These are phyloP conservation scores for Rhodotorula sp. DNA, from an alignment of 1,284 basidiomycete genomes.

Conservation along the genomic window DNA sequence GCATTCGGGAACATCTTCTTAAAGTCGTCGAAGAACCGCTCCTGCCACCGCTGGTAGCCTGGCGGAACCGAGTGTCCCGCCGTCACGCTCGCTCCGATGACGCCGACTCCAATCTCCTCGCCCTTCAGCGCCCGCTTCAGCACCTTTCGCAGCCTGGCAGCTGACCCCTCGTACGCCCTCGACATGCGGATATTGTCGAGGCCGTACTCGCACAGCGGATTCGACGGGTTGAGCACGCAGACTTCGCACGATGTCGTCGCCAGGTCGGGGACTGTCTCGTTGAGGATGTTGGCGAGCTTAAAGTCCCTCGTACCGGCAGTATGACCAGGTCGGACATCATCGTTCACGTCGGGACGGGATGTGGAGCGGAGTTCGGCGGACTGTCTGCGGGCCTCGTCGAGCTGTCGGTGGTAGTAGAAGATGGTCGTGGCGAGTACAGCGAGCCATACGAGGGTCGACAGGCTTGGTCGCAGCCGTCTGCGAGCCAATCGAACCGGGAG, in stretches of 20 bases:
- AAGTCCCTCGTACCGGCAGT: not conserved
- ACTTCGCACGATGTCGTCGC: conserved; percentile 27
- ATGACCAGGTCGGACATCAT: not conserved
- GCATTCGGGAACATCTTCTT: conserved; percentile 19
- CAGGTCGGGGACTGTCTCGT: not conserved
- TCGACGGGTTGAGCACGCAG: conserved; percentile 14
- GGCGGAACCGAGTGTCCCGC: conserved; percentile 14
- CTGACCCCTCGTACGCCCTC: conserved; percentile 38
- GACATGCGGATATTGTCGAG: conserved; percentile 32
- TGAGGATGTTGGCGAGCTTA: not conserved
- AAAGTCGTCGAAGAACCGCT: conserved; percentile 16
- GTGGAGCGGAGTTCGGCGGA: no score
- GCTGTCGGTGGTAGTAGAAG: no score
- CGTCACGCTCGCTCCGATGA: conserved; percentile 39
- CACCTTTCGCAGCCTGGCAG: conserved; percentile 28
- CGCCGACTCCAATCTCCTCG: conserved; percentile 31
- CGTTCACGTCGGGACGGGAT: not conserved
- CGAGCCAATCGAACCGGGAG: no score
- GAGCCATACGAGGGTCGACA: no score
- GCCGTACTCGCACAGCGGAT: conserved; percentile 38
- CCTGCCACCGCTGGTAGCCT: conserved; percentile 15
- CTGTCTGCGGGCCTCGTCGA: no score
- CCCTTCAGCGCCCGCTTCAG: conserved; percentile 35
- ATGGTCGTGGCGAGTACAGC: no score
- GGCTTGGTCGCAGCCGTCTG: no score